Base-by-base conservation (phyloP, 106 monocot species). In the Dioscorea alata region DNA sequence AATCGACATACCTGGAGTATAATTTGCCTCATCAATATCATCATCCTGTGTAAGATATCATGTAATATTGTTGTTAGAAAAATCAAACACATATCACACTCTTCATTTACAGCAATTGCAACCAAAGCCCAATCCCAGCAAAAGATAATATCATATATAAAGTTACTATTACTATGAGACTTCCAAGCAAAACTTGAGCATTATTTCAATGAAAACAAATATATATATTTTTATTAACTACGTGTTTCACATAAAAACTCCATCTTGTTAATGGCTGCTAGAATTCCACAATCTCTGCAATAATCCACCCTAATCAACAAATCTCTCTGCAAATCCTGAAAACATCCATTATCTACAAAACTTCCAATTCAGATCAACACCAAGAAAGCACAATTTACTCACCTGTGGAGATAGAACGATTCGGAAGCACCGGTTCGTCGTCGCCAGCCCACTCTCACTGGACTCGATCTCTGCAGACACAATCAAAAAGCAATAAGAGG, bases 21-120 rank as follows among this genome's bases (percentile, higher is more conserved):
- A 75, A 50, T 58, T 80, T 53, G 84, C 66, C 59, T 75, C 89
- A 75, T 94, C 93, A 16, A 87, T 15, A 75, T 89, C 80, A 73
- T 90, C 86, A 73, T 94, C 89, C 93, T 94, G 59, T 20, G 9
- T 8, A 75, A 58, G 12, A 73, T 18, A 73, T 61, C 53, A 48
- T 56, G 19, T 19, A 56, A 56, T 18, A 56, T 56, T 18, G 19
- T 19, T 56, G 4, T 56, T 56, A 56, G 54, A 56, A 56, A 56
- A 19, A 18, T 18, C 54, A 15, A 56, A 56, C 54, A 56, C 54
- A 56, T 56, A 42, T 0, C 6, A 6, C 42, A 6, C 42, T 42
- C 10, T 42, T 42, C 1, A 42, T 42, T 42, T 42, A 42, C 6
- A 42, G 42, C 42, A 42, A 42, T 3, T 6, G 42, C 10, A 42